These are phyloP conservation scores for Hyparrhenia diplandra DNA, from an alignment of 176 grass and related monocot species.

Conservation along the genomic window DNA sequence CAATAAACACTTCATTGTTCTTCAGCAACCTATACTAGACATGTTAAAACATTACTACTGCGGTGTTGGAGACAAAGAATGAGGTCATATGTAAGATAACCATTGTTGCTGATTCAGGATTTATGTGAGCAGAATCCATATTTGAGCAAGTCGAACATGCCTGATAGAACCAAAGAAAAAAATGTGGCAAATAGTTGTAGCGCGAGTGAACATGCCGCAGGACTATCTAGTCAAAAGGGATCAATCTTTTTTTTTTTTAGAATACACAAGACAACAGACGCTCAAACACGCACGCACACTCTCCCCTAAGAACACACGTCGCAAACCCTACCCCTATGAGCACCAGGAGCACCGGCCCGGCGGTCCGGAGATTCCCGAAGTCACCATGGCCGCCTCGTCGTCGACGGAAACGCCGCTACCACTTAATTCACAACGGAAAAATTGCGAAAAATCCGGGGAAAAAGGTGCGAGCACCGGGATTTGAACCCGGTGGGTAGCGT, in stretches of 20 bases:
- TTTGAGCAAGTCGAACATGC: neutral
- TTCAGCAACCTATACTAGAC: neutral
- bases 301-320: no score
- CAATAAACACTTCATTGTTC: neutral
- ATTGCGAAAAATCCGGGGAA: no score
- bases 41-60: neutral
- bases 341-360: no score
- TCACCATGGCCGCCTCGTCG: no score
- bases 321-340: no score
- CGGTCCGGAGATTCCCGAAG: no score
- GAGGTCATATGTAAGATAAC: neutral
- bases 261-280: no score
- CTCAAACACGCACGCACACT: no score
- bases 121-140: neutral
- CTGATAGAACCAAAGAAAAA: neutral
- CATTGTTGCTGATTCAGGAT: neutral
- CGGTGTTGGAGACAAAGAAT: neutral
- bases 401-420: no score
- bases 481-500: no score
- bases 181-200: neutral
- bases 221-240: neutral
- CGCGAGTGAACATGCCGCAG: neutral
- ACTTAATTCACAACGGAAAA: no score
- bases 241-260: neutral
- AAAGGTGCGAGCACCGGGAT: no score